phyloP scores from a whole-genome alignment of 2,329 filamentous ascomycete genomes.

The Trichoderma citrinoviride region DNA sequence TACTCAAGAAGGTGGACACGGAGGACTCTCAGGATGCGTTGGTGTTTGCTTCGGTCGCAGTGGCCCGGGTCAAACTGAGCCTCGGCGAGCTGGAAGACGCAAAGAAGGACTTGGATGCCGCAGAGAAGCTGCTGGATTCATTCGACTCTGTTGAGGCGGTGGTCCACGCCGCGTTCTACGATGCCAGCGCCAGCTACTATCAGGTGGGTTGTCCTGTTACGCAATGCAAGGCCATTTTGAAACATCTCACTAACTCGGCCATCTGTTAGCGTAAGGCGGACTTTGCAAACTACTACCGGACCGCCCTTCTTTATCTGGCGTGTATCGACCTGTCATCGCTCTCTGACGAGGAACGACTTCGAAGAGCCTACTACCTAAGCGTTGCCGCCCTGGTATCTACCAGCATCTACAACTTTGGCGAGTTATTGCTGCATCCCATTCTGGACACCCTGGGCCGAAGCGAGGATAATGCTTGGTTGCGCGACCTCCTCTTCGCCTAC shows the following conservation, averaged over 20 bases:
- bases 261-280: constrained; percentile 65
- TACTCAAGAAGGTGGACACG: constrained; percentile 86
- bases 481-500: constrained; percentile 94
- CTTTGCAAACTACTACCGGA: constrained; percentile 96
- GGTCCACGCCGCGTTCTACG: constrained; percentile 95
- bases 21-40: constrained; percentile 92
- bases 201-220: constrained; percentile 50
- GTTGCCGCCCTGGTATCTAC: constrained; percentile 90
- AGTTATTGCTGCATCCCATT: constrained; percentile 96
- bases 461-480: constrained; percentile 79
- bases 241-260: background rate
- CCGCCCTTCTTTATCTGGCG: constrained; percentile 93
- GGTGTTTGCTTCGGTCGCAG: constrained; percentile 88
- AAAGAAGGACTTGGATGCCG: constrained; percentile 80
- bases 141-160: constrained; percentile 96
- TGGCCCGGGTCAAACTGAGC: constrained; percentile 81
- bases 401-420: constrained; percentile 98
- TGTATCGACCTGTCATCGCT: constrained; percentile 84
- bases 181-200: constrained; percentile 92
- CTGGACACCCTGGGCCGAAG: constrained; percentile 73
- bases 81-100: constrained; percentile 78
- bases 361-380: constrained; percentile 86
- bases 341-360: constrained; percentile 69
- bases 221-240: too few species aligned
- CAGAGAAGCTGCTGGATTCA: constrained; percentile 81